Evolutionary conservation across 371 early-diverging fungal species (phyloP).

Genomic region (Nematocida ironsii): DNA sequence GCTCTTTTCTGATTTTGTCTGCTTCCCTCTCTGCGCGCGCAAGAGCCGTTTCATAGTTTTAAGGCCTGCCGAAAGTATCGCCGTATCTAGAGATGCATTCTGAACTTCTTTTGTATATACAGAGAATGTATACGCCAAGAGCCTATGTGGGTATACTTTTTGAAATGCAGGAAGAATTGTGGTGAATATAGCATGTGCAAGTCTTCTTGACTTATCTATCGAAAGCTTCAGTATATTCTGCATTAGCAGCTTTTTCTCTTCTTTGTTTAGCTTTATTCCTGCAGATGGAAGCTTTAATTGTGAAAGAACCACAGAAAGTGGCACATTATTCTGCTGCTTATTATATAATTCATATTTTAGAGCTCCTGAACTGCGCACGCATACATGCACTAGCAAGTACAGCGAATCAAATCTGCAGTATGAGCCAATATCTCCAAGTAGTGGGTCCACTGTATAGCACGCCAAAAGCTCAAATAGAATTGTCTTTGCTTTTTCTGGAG

Average conservation of each 20-base stretch:
- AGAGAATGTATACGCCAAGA: neutral
- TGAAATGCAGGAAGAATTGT: slow-evolving; percentile 28
- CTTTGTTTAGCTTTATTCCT: neutral
- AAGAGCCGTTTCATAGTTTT: neutral
- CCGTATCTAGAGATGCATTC: neutral
- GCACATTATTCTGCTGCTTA: neutral
- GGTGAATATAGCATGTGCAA: slow-evolving; percentile 10
- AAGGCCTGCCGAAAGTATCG: neutral
- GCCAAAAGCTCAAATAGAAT: slow-evolving; percentile 19
- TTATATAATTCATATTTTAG: neutral
- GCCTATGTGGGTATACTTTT: neutral
- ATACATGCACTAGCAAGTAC: slow-evolving; percentile 9
- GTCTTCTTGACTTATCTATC: slow-evolving; percentile 38
- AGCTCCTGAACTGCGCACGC: neutral
- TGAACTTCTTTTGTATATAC: neutral
- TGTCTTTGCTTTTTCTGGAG: neutral
- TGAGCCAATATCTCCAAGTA: slow-evolving; percentile 50
- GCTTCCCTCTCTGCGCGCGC: neutral
- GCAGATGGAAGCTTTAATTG: neutral
- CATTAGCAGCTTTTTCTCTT: neutral
- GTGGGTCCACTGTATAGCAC: slow-evolving; percentile 26
- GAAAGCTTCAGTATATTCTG: slow-evolving; percentile 20
- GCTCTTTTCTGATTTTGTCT: neutral
- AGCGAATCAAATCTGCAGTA: slow-evolving; percentile 18
- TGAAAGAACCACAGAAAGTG: neutral